These are phyloP conservation scores for Westerdykella aurantiaca DNA, from an alignment of 2,329 filamentous ascomycete genomes.

Conservation along the genomic window DNA sequence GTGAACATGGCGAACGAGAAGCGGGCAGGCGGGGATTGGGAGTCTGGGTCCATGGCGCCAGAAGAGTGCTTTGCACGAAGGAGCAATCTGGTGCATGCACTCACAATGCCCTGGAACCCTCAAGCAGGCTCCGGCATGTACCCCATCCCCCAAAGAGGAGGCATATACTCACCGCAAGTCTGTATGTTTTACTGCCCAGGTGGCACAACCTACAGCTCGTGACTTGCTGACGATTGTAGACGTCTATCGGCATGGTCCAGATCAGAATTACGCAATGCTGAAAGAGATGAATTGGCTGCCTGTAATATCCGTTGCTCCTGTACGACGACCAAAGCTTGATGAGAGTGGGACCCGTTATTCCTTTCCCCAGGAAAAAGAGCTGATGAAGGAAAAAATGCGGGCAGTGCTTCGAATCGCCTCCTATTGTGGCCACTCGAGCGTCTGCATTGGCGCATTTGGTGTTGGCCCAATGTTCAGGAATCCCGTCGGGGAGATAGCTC, in stretches of 20 bases:
- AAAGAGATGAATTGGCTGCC: constrained; percentile 53
- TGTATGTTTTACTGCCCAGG: constrained; percentile 43
- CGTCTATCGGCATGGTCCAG: constrained; percentile 63
- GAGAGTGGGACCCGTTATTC: constrained; percentile 63
- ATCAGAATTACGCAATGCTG: constrained; percentile 38
- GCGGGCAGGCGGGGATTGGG: constrained; percentile 74
- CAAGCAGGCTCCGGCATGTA: constrained; percentile 50
- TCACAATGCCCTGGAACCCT: constrained; percentile 54
- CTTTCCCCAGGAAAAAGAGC: constrained; percentile 63
- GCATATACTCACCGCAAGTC: constrained; percentile 64
- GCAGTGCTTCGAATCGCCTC: constrained; percentile 64
- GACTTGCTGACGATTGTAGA: constrained; percentile 38
- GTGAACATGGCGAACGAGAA: constrained; percentile 73
- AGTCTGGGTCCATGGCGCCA: constrained; percentile 57
- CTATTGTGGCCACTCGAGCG: constrained; percentile 34
- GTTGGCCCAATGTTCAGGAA: constrained; percentile 43
- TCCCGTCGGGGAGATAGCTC: constrained; percentile 39
- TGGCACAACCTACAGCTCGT: neutral
- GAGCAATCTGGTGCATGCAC: constrained; percentile 65
- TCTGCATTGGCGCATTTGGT: constrained; percentile 43
- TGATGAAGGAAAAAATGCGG: constrained; percentile 68
- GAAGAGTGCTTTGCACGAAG: constrained; percentile 70
- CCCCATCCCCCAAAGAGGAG: constrained; percentile 64
- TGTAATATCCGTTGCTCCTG: constrained; percentile 68
- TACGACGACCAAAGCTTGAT: constrained; percentile 67